These are phyloP conservation scores for Podaxis sp. DNA, from an alignment of 768 basidiomycete species.

Conservation along the genomic window DNA sequence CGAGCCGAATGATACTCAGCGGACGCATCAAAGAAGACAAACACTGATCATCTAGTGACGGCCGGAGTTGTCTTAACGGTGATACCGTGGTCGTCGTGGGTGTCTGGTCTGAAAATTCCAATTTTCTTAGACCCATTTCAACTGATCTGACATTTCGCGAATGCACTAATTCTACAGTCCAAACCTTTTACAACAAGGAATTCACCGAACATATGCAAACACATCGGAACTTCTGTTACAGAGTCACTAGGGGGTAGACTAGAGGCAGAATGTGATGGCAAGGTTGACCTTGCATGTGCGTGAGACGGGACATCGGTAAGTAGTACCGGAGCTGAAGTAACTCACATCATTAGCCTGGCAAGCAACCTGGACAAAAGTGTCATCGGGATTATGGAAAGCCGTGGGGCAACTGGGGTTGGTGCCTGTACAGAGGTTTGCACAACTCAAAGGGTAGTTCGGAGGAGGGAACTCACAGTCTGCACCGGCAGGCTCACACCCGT, in stretches of 20 bases:
- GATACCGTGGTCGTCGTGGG: no score
- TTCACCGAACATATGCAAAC: not conserved
- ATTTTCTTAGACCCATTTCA: no score
- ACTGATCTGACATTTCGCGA: no score
- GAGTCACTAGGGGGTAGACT: not conserved
- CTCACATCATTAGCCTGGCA: slow-evolving; percentile 33
- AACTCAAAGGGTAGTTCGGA: not conserved
- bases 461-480: not conserved
- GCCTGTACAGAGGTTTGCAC: slow-evolving; percentile 21
- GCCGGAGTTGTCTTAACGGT: no score
- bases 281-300: not conserved
- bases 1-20: no score
- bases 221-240: not conserved
- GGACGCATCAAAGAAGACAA: no score
- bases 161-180: no score
- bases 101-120: no score
- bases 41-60: no score
- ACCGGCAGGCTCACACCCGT: slow-evolving; percentile 17
- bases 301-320: no score
- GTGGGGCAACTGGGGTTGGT: slow-evolving; percentile 27
- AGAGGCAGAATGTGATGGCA: slow-evolving; percentile 6
- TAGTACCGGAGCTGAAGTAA: not conserved
- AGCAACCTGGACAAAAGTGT: slow-evolving; percentile 31
- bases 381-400: slow-evolving; percentile 28
- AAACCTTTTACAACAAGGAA: no score